A percentile compares a stretch with the other conserved stretches of the same genome.
These are phyloP conservation scores for Acacia melanoxylon DNA, from an alignment of 306 rosid genomes.

Conservation along the genomic window DNA sequence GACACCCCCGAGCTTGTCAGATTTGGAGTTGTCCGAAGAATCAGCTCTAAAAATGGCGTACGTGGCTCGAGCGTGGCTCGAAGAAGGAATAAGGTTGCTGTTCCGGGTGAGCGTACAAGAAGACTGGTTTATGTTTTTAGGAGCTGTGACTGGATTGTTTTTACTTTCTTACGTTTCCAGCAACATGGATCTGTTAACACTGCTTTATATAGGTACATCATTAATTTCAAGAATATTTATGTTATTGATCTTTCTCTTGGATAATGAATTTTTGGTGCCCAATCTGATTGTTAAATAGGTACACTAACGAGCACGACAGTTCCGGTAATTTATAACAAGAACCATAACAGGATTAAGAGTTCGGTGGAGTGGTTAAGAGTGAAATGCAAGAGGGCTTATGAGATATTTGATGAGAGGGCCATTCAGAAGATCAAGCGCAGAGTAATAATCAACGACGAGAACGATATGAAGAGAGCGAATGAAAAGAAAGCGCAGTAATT, in stretches of 20 bases:
- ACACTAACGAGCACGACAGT: constrained; percentile 41
- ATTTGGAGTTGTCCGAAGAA: constrained; percentile 43
- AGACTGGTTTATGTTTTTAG: constrained; percentile 44
- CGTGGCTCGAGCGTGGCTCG: constrained; percentile 32
- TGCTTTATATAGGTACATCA: constrained; percentile 37
- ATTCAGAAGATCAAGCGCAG: constrained; percentile 40
- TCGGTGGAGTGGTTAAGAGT: constrained; percentile 41
- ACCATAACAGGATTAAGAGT: constrained; percentile 49
- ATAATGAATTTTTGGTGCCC: neutral
- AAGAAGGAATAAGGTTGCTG: constrained; percentile 49
- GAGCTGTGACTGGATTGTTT: constrained; percentile 41
- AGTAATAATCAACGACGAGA: constrained; percentile 1
- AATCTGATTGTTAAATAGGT: constrained; percentile 33
- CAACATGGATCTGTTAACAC: constrained; percentile 43
- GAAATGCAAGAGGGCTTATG: constrained; percentile 37
- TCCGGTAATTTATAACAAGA: constrained; percentile 46
- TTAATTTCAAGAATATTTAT: neutral
- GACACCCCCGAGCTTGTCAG: constrained; percentile 38
- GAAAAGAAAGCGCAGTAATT: constrained; percentile 49
- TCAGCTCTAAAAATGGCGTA: constrained; percentile 31
- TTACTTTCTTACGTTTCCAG: constrained; percentile 49
- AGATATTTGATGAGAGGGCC: constrained; percentile 57
- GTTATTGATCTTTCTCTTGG: neutral
- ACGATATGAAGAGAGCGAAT: constrained; percentile 33
- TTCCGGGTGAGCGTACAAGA: constrained; percentile 41